Base-by-base conservation (phyloP, 23 red algal species). In the Rhodosorus marinus region DNA sequence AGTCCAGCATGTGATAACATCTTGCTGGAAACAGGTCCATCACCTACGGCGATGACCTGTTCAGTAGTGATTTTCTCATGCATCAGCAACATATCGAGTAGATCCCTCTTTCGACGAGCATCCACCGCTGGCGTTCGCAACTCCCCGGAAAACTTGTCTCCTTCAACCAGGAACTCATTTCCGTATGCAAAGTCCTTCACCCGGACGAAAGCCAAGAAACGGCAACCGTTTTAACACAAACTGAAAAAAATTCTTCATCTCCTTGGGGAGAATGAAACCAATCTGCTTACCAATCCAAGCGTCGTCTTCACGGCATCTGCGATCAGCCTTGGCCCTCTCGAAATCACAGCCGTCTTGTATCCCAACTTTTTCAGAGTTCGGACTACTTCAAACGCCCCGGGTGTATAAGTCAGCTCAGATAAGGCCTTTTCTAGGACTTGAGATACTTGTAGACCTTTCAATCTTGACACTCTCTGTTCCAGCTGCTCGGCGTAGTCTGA, bases 11-110 rank as follows among this genome's bases (percentile, higher is more conserved):
- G 48, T 1, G 49, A 56, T 14, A 98, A 58, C 90, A 98, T 85
- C 54, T 78, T 64, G 8, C 70, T 49, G 32, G 64, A 74, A 8
- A 98, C 90, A 3, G 90, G 90, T 27, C 90, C 90, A 42, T 98
- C 90, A 8, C 90, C 90, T 11, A 98, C 72, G 2, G 79, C 90
- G 53, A 98, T 64, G 9, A 98, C 56, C 27, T 98, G 90, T 38
- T 98, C 90, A 21, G 49, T 42, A 24, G 64, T 52, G 46, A 85
- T 67, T 22, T 62, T 47, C 57, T 98, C 90, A 49, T 84, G 90
- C 90, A 98, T 98, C 4, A 73, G 68, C 20, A 98, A 54, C 72
- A 85, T 85, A 5, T 55, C 29, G 31, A 85, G 56, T 2, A 98
- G 69, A 9, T 98, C 90, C 27, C 72, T 68, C 52, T 98, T 98